Conservation (phyloP, 805 yeast species). For the Candida broadrunensis region DNA sequence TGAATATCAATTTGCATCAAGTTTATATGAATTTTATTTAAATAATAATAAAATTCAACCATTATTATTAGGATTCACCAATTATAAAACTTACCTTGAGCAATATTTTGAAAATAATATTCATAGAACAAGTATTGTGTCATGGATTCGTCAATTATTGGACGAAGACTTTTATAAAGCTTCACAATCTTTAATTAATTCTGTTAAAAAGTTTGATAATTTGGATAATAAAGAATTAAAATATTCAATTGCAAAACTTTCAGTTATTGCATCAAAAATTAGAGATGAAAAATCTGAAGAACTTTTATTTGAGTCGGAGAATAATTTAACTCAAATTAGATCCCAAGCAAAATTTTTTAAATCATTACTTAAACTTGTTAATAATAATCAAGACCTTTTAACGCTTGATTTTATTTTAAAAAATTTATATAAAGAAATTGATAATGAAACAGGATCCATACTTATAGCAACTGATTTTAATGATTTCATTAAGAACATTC, state of each 20-base stretch:
- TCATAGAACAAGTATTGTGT: constrained; percentile 47
- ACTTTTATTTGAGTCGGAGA: constrained; percentile 45
- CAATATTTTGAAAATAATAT: constrained; percentile 47
- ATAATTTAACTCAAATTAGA: constrained; percentile 44
- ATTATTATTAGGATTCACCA: constrained; percentile 56
- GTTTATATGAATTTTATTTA: constrained; percentile 59
- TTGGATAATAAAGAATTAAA: constrained; percentile 51
- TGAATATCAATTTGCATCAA: constrained; percentile 67
- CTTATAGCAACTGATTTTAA: constrained; percentile 13
- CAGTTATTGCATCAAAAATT: constrained; percentile 46
- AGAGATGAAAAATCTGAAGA: constrained; percentile 15
- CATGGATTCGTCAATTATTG: constrained; percentile 71
- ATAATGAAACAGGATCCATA: background rate
- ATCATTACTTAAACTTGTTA: constrained; percentile 13
- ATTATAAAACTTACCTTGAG: constrained; percentile 46
- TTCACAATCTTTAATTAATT: constrained; percentile 41
- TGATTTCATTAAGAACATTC: constrained; percentile 32
- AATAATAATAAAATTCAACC: constrained; percentile 48
- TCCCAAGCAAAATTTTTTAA: constrained; percentile 42
- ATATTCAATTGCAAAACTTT: constrained; percentile 69
- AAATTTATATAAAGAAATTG: background rate
- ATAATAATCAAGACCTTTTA: constrained; percentile 4
- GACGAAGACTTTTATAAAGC: constrained; percentile 52
- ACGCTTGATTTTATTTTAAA: constrained; percentile 1
- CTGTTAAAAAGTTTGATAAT: constrained; percentile 34